Evolutionary conservation across 805 yeast species (phyloP), one percentile per base, ranked within the genome.

Genomic region (Candida oleophila): DNA sequence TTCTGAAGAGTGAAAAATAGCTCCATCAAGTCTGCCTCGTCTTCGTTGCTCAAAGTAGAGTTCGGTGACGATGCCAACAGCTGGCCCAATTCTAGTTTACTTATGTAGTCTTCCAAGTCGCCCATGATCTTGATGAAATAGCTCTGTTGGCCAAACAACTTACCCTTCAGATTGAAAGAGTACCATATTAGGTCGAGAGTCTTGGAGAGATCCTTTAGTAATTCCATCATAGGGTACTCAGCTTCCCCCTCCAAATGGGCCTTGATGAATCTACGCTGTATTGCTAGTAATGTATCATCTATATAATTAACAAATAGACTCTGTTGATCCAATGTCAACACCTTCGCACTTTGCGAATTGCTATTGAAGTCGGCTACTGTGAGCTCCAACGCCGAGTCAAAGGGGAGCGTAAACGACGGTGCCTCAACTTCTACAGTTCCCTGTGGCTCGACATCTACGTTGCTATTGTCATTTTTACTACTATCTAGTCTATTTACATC

Each of bases 71-170:
- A 25, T 25, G n/a, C n/a, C n/a, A 25, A 11, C 16, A 46, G 22
- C 4, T 36, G 39, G 7, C 42, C 35, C 19, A 3, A 18, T 9
- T 36, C 22, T 12, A 42, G 9, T 28, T 22, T 36, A 18, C 20
- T 19, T 3, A 70, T 38, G 55, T 68, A 71, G 51, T 72, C 76
- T 41, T 72, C 76, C 39, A 71, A 48, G 49, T 71, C 76, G 25
- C 66, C 65, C 45, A 65, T 28, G 9, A 72, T 55, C 45, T 62
- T 64, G 36, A 71, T 55, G 41, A 67, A 57, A 46, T 70, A 72
- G 48, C 68, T 69, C 2, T 51, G 55, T 51, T 71, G 76, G 12
- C 70, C 71, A 48, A 60, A 64, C 7, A 66, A 52, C n/a, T 43
- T 47, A 15, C 51, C 54, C 28, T 59, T 44, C 22, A 51, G 51